Evolutionary conservation across 2,329 filamentous ascomycete species (phyloP).

Genomic region (Colletotrichum godetiae): DNA sequence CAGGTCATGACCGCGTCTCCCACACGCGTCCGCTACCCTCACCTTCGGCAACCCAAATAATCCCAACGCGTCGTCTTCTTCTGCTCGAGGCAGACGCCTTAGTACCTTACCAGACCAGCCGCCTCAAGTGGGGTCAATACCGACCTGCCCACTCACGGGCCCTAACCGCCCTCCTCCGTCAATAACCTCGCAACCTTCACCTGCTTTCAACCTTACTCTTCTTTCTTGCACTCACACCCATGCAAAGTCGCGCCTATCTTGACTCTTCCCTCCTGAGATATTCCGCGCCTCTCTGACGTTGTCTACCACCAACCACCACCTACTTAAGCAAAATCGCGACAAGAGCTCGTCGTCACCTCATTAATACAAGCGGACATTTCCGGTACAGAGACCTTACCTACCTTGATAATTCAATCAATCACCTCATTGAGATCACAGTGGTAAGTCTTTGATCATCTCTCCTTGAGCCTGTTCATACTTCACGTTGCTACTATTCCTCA

Average conservation of each 20-base stretch:
- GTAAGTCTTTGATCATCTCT: background rate
- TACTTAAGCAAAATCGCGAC: too few relatives aligned
- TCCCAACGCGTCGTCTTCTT: background rate
- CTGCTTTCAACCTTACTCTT: fast-evolving
- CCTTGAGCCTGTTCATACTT: background rate
- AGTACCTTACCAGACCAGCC: background rate
- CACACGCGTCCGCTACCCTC: background rate
- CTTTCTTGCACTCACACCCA: background rate
- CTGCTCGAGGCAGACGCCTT: background rate
- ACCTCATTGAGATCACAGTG: too few relatives aligned
- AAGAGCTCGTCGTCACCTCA: background rate
- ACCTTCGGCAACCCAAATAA: background rate
- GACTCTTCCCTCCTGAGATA: too few relatives aligned
- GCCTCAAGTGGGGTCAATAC: background rate
- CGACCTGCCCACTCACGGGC: background rate
- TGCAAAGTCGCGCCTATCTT: fast-evolving
- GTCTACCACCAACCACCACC: background rate
- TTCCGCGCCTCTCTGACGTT: too few relatives aligned
- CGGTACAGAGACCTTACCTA: background rate
- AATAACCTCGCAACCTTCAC: background rate
- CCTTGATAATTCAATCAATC: background rate
- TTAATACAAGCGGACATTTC: background rate
- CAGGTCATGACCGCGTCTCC: background rate
- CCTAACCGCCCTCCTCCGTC: background rate
- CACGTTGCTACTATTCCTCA: background rate